These are phyloP conservation scores for Glebionis coronaria DNA, from an alignment of 129 eudicot species.

Conservation along the genomic window DNA sequence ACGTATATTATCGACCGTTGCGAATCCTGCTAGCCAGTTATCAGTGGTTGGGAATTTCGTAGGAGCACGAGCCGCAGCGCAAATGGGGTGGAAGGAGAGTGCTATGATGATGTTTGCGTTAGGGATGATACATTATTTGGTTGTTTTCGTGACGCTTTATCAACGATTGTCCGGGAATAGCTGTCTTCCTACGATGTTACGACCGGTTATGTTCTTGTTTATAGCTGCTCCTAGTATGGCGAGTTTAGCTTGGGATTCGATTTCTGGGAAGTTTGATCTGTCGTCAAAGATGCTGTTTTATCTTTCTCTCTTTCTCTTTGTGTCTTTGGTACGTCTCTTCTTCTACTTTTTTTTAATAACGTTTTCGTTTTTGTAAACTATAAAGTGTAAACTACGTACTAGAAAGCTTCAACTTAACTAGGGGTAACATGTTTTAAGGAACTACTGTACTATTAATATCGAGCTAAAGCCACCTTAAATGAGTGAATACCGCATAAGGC, in stretches of 20 bases:
- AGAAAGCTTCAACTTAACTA: no score
- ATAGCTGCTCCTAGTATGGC: slow-evolving; percentile 72
- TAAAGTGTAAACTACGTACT: no score
- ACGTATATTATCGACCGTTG: slow-evolving; percentile 39
- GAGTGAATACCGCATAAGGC: no score
- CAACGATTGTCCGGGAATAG: slow-evolving; percentile 44
- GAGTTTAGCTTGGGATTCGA: slow-evolving; percentile 66
- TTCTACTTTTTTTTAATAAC: background rate
- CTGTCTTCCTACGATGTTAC: slow-evolving; percentile 36
- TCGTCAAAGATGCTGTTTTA: slow-evolving; percentile 68
- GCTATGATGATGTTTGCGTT: slow-evolving; percentile 49
- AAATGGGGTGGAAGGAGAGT: slow-evolving; percentile 65
- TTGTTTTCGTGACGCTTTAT: slow-evolving; percentile 58
- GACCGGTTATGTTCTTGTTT: slow-evolving; percentile 63
- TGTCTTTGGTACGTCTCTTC: slow-evolving; percentile 50
- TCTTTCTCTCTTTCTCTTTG: slow-evolving; percentile 52
- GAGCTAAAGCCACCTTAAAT: no score
- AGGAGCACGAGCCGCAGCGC: slow-evolving; percentile 46
- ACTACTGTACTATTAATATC: no score
- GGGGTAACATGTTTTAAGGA: no score
- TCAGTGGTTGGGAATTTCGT: slow-evolving; percentile 58
- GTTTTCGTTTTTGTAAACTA: no score
- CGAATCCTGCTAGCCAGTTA: slow-evolving; percentile 64
- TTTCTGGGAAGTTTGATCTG: slow-evolving; percentile 45
- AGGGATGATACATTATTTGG: slow-evolving; percentile 57